Evolutionary conservation across 495 filamentous ascomycete genomes (phyloP), one percentile per base, ranked within the genome.

Genomic region (Penicillium desertorum): DNA sequence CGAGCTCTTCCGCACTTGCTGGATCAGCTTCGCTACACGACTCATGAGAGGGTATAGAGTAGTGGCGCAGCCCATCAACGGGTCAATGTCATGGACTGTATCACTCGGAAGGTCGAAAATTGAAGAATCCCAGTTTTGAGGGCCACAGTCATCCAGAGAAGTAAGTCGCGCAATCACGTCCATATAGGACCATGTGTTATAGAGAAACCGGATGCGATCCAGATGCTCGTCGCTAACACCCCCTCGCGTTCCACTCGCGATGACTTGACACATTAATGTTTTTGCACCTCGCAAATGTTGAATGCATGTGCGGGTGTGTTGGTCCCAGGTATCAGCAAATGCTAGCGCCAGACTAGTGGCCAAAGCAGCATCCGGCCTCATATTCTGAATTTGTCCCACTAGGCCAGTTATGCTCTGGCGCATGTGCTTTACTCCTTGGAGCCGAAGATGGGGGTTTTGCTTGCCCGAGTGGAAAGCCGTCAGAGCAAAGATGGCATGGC

Each of bases 101-200:
- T 71, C 68, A 23, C 74, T 57, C 3, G 80, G 79, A 17, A 71
- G 60, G 41, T 71, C 51, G 64, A 74, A 60, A 51, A 70, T 51
- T 45, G 59, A 81, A 51, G 57, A 62, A 44, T 87, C 82, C 51
- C 86, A 74, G 52, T 81, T 76, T 52, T 77, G 78, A 14, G 73
- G 70, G 1, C 83, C 81, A 19, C 84, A 81, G 5, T 82, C 81
- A 52, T 84, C 83, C 20, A 85, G 71, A 14, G 87, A 86, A 0
- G 88, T 91, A 32, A 92, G 70, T 11, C 87, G 83, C 20, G 88
- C 85, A 57, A 92, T 86, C 36, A 91, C 89, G 70, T 92, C 88
- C 84, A 91, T 88, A 62, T 91, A 92, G 17, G 91, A 78, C 84
- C 85, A 91, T 9, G 87, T 86, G 66, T 89, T 91, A 67, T 87